Evolutionary conservation across 805 yeast genomes (phyloP).

Genomic region (Lachancea waltii): DNA sequence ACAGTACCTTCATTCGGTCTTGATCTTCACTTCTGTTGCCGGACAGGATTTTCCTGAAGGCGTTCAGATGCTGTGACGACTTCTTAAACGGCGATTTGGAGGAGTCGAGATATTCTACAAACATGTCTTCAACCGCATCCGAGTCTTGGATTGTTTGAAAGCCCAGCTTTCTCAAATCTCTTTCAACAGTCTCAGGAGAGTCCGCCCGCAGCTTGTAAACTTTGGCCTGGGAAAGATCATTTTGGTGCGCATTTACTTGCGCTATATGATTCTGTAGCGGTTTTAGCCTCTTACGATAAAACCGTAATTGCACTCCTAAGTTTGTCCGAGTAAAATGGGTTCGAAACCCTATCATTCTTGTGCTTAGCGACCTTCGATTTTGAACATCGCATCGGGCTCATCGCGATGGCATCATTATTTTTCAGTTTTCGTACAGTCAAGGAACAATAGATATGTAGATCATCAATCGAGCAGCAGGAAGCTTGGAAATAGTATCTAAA

Average conservation of each 20-base stretch:
- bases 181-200: constrained; percentile 10
- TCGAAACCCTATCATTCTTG: not conserved
- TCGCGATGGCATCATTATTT: too few relatives aligned
- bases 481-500: too few relatives aligned
- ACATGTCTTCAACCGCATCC: constrained; percentile 12
- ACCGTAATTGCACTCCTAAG: constrained; percentile 7
- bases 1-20: constrained; percentile 13
- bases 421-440: too few relatives aligned
- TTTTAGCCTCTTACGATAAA: constrained; percentile 12
- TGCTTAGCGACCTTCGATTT: not conserved
- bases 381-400: too few relatives aligned
- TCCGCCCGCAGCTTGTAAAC: constrained; percentile 8
- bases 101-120: constrained; percentile 22
- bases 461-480: too few relatives aligned
- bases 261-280: constrained; percentile 12
- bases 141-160: constrained; percentile 13
- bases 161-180: constrained; percentile 12
- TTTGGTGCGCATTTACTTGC: constrained; percentile 7
- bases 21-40: constrained; percentile 1
- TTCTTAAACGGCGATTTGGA: constrained; percentile 21
- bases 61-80: constrained; percentile 18
- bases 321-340: not conserved
- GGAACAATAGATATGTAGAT: too few relatives aligned
- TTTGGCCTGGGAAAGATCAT: constrained; percentile 8
- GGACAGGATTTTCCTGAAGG: constrained; percentile 5